Evolutionary conservation across 2,329 filamentous ascomycete genomes (phyloP), one percentile per base, ranked within the genome.

Genomic region (Zasmidium angulare): DNA sequence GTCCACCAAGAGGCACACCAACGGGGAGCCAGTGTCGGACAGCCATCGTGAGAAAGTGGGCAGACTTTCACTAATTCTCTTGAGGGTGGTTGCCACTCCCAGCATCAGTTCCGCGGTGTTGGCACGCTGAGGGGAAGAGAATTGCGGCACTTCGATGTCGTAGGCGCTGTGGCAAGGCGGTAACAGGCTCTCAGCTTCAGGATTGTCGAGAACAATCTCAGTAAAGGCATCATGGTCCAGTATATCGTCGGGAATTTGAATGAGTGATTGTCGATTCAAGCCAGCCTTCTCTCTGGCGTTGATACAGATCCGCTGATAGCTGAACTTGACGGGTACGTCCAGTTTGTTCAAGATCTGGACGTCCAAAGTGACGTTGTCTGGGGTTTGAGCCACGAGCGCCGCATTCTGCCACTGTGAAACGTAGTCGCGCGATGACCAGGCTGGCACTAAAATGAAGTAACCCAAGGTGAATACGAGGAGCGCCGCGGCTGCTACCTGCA

Each of bases 11-110:
- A 70, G 54, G 9, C 67, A 65, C 11, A 70, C 47, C 12, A 70
- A 62, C n/a, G 63, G 61, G 6, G 68, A 64, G 21, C 64, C 63
- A 22, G 66, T 65, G n/a, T 64, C 43, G 2, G 68, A 62, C 9
- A 70, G 62, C 67, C 66, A 70, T 48, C 67, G 46, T 3, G 67
- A 61, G 29, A 69, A 63, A 14, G 63, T 65, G 2, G 66, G 64
- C 51, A 70, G 51, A 59, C 64, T 67, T 12, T 56, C 57, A 23
- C 64, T 53, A 24, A 68, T 56, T 2, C 68, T 66, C 17, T 63
- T 57, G 46, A 69, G 47, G 9, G 61, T 62, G 21, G 68, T 70
- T 7, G 68, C 66, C 21, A 68, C 60, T 6, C 68, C 68, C 6
- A 70, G 60, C 59, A 70, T 65, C 6, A 70, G 56, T 14, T 53